Evolutionary conservation across 371 early-diverging fungal genomes (phyloP).

Genomic region (Mucor ambiguus): DNA sequence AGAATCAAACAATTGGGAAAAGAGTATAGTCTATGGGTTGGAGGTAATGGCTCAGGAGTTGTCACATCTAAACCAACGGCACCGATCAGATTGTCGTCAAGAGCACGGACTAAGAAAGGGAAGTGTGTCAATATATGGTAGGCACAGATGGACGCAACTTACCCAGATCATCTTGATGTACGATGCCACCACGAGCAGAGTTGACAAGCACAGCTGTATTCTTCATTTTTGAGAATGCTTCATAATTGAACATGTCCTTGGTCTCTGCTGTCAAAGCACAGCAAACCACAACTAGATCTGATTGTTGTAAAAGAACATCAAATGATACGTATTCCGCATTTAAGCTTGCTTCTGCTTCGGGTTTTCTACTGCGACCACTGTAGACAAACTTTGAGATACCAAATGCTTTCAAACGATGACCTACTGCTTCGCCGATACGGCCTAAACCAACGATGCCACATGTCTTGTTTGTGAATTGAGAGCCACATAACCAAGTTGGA

Average conservation of each 20-base stretch:
- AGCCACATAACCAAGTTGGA: conserved; percentile 76
- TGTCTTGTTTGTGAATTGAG: conserved; percentile 74
- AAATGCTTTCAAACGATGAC: conserved; percentile 71
- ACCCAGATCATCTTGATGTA: conserved; percentile 75
- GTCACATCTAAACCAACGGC: conserved; percentile 88
- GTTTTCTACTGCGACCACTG: conserved; percentile 49
- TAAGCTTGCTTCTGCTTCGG: conserved; percentile 32
- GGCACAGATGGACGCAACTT: neutral
- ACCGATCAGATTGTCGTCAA: conserved; percentile 64
- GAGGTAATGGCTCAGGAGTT: conserved; percentile 82
- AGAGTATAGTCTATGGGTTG: conserved; percentile 58
- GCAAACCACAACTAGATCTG: conserved; percentile 77
- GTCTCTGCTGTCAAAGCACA: conserved; percentile 77
- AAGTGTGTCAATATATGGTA: neutral
- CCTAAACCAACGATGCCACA: conserved; percentile 88
- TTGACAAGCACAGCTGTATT: conserved; percentile 75
- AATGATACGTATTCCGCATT: conserved; percentile 52
- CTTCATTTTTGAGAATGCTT: conserved; percentile 74
- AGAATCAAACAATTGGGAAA: conserved; percentile 72
- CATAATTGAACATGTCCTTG: conserved; percentile 67
- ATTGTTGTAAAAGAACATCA: conserved; percentile 56
- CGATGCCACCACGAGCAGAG: conserved; percentile 79
- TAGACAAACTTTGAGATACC: conserved; percentile 63
- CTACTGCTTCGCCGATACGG: conserved; percentile 81
- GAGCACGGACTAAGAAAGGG: conserved; percentile 51